These are phyloP conservation scores for Epichloe aotearoae DNA, from an alignment of 2,329 filamentous ascomycete genomes.

Conservation along the genomic window DNA sequence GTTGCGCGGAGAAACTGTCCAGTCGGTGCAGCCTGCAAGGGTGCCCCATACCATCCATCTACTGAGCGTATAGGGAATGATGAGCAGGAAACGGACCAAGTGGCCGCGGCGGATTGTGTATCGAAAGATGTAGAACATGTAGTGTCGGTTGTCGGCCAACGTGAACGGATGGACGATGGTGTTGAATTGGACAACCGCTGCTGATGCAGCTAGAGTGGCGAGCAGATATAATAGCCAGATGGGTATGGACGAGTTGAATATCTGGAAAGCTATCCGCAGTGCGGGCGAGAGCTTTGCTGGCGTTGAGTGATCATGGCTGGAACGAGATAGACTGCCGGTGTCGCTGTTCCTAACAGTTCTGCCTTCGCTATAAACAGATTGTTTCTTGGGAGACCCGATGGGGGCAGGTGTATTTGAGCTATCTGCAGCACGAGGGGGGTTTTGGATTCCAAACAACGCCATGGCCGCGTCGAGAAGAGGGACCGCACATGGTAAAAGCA, in stretches of 20 bases:
- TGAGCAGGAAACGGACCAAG: conserved; percentile 51
- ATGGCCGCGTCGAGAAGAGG: conserved; percentile 16
- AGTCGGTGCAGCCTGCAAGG: conserved; percentile 34
- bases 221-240: conserved; percentile 24
- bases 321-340: background rate
- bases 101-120: conserved; percentile 58
- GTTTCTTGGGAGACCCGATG: background rate
- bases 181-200: conserved; percentile 57
- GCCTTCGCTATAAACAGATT: background rate
- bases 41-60: conserved; percentile 55
- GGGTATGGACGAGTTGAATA: conserved; percentile 20
- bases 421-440: background rate
- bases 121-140: conserved; percentile 93
- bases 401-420: background rate
- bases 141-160: conserved; percentile 90
- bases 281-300: conserved; percentile 5
- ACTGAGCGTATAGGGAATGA: conserved; percentile 56
- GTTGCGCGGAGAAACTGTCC: conserved; percentile 7
- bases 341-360: background rate
- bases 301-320: background rate
- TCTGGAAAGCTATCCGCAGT: conserved; percentile 1
- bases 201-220: conserved; percentile 22
- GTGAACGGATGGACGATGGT: conserved; percentile 94
- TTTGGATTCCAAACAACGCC: background rate
- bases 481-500: conserved; percentile 45